Percentiles rank a stretch among this genome's conserved stretches.
Conservation (phyloP, 768 basidiomycete genomes). For the Phylloporus rhodoxanthus region DNA sequence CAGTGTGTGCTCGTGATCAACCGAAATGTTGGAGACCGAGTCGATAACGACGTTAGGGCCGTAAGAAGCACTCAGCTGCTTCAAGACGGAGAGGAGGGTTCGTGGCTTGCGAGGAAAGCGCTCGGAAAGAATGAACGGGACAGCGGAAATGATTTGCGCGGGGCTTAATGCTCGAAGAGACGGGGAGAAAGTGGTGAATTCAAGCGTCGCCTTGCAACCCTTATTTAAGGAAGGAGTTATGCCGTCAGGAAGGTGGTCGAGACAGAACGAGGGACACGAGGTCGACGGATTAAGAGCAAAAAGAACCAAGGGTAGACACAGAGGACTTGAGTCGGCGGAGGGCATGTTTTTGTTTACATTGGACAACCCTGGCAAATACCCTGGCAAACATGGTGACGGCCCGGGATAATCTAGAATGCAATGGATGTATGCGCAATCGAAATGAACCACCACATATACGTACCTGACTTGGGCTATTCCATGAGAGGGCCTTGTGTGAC, state of each 20-base stretch:
- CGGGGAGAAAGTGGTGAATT: constrained; percentile 37
- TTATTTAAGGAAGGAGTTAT: constrained; percentile 10
- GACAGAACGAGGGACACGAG: constrained; percentile 14
- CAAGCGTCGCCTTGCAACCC: constrained; percentile 22
- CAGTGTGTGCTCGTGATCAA: constrained; percentile 22
- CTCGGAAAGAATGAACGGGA: constrained; percentile 39
- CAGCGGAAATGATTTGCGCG: constrained; percentile 36
- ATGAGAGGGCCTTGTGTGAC: neutral
- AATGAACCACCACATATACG: constrained; percentile 12
- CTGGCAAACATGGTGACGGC: neutral
- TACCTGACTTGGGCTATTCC: constrained; percentile 17
- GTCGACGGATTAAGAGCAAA: constrained; percentile 4
- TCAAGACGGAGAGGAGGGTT: constrained; percentile 34
- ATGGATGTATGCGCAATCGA: neutral
- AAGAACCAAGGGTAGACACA: constrained; percentile 9
- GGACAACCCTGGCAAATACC: neutral
- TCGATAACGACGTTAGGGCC: constrained; percentile 27
- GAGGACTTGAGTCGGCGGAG: constrained; percentile 2
- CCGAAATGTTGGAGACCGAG: constrained; percentile 38
- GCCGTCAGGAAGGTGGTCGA: constrained; percentile 16
- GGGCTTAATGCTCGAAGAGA: constrained; percentile 31
- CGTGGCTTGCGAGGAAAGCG: constrained; percentile 33
- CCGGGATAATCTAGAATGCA: neutral
- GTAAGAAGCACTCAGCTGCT: constrained; percentile 28
- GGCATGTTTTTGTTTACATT: neutral